These are phyloP conservation scores for Phaseolus lunatus DNA, from an alignment of 306 rosid species.

Conservation along the genomic window DNA sequence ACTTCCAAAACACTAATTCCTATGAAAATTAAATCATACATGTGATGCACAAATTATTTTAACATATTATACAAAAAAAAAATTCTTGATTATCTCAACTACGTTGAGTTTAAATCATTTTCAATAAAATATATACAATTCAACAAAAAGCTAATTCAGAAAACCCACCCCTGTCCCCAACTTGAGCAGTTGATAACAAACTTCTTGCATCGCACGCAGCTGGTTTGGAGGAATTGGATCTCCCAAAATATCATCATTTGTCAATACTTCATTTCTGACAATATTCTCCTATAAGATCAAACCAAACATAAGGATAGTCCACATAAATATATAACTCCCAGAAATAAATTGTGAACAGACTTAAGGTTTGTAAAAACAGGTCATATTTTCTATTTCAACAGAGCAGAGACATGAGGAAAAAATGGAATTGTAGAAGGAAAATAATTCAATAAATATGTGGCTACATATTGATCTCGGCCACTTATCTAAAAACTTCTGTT, in stretches of 20 bases:
- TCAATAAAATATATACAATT: constrained; percentile 31
- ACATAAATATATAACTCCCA: constrained; percentile 29
- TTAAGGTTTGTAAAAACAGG: constrained; percentile 3
- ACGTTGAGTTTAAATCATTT: constrained; percentile 5
- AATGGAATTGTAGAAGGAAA: constrained; percentile 23
- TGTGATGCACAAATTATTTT: not conserved
- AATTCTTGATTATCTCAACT: not conserved
- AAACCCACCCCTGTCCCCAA: constrained; percentile 70
- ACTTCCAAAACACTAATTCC: not conserved
- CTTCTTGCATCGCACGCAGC: constrained; percentile 73
- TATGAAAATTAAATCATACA: not conserved
- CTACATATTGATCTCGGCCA: constrained; percentile 22
- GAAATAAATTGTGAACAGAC: constrained; percentile 17
- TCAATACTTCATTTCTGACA: constrained; percentile 59
- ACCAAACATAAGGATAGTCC: constrained; percentile 39
- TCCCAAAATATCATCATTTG: constrained; percentile 93
- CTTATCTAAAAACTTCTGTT: constrained; percentile 1
- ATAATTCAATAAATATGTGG: constrained; percentile 23
- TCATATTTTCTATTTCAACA: constrained; percentile 19
- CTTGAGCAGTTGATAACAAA: constrained; percentile 85
- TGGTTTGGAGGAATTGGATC: constrained; percentile 85
- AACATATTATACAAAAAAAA: not conserved
- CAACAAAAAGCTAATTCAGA: constrained; percentile 32
- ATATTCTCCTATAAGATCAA: constrained; percentile 66
- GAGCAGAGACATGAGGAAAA: not conserved